Base-by-base conservation (phyloP, 768 basidiomycete species). In the Cyclocybe aegerita region DNA sequence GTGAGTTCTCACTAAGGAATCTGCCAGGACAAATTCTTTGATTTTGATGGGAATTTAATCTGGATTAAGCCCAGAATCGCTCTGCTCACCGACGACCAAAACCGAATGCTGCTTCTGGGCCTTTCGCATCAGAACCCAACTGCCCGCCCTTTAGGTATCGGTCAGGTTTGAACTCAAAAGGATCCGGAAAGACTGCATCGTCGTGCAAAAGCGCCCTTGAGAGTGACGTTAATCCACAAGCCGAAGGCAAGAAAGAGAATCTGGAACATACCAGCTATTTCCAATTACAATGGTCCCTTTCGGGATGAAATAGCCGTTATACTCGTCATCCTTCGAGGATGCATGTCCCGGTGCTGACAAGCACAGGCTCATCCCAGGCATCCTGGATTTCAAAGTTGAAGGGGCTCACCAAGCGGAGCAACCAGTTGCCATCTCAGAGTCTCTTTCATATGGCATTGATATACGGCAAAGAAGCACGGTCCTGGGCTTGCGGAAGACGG, bases 121-220 rank as follows among this genome's bases (percentile, higher is more conserved):
- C 55, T 7, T 45, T 16, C 3, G 54, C 48, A 31, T 39, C 36
- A 6, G 55, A 46, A 43, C 59, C 43, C 4, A 61, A 33, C 41
- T 54, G 40, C 0, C 60, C 61, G 16, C 61, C 50, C 32, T 60
- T 60, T 23, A 69, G 42, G 36, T 58, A 67, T 34, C 73, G 55
- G 6, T 64, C 64, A 1, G 69, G 63, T 12, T 60, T 56, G 53
- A 72, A 74, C 6, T 43, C 48, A 7, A 65, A 47, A 2, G 71
- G 72, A 29, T 72, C 57, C 1, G 63, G 57, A 41, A 59, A 74
- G 5, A 61, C 59, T 7, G 60, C 58, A 2, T 63, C 63, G 47
- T 75, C 70, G 15, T 70, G 68, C 3, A 69, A 56, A 34, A 74
- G 70, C 16, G 62, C 55, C 66, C 69, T 69, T 38, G 6, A 35